Percentiles rank a stretch among this genome's conserved stretches.
Evolutionary conservation across 805 yeast genomes (phyloP).

Genomic region (Saturnispora saitoi): DNA sequence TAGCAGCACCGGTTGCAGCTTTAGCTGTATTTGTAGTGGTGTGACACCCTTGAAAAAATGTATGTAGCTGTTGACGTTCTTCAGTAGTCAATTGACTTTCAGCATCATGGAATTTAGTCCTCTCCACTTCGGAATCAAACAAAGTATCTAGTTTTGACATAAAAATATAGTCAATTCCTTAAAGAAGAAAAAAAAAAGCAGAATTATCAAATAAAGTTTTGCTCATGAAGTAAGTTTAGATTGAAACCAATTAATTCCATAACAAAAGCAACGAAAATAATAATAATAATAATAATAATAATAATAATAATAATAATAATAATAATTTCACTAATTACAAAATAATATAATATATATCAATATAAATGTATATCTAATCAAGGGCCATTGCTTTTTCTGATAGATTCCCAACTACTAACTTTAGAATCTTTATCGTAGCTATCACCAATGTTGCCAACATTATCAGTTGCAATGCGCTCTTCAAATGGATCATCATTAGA

Average conservation of each 20-base stretch:
- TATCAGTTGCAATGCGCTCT: background rate
- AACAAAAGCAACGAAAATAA: too few relatives aligned
- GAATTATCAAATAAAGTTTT: background rate
- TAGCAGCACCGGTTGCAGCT: constrained; percentile 35
- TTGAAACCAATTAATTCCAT: too few relatives aligned
- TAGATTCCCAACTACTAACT: background rate
- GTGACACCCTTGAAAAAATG: constrained; percentile 30
- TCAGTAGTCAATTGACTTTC: constrained; percentile 34
- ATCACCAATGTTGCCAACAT: constrained; percentile 2
- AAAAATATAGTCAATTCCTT: background rate
- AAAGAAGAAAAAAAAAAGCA: too few relatives aligned
- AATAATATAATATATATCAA: background rate
- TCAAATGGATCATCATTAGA: constrained; percentile 5
- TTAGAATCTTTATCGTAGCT: constrained; percentile 1
- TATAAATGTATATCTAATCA: background rate
- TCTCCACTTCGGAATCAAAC: constrained; percentile 28
- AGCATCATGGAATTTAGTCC: constrained; percentile 38
- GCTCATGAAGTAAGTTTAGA: background rate
- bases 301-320: background rate
- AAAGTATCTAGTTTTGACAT: constrained; percentile 9
- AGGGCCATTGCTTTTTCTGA: background rate
- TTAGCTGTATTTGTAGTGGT: constrained; percentile 26
- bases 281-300: too few relatives aligned
- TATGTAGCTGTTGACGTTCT: constrained; percentile 36
- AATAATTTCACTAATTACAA: background rate